phyloP scores from a whole-genome alignment of 805 yeast genomes.

The Grigorovia jiainica region DNA sequence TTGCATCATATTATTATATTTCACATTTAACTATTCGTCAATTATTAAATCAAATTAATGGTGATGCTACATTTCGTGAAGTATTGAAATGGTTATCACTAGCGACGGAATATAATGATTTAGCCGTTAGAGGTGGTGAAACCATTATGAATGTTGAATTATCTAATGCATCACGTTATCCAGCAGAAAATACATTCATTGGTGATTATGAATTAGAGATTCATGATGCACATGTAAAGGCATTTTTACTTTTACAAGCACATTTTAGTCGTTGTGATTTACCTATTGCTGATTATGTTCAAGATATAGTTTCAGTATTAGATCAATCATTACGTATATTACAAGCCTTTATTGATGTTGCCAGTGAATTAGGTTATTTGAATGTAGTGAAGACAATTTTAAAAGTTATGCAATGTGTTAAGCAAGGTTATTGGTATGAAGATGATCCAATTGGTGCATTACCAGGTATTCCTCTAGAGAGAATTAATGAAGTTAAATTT shows the following conservation, averaged over 20 bases:
- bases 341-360: constrained; percentile 86
- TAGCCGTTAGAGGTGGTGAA: constrained; percentile 89
- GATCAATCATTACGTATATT: constrained; percentile 91
- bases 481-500: constrained; percentile 16
- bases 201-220: constrained; percentile 49
- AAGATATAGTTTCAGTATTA: constrained; percentile 84
- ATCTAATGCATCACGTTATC: constrained; percentile 62
- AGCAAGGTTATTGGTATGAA: constrained; percentile 83
- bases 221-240: constrained; percentile 79
- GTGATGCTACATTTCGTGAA: constrained; percentile 32
- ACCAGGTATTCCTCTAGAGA: constrained; percentile 32
- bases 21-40: constrained; percentile 82
- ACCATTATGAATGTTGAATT: constrained; percentile 78
- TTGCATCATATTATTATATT: constrained; percentile 85
- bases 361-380: constrained; percentile 72
- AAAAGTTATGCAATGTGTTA: constrained; percentile 71
- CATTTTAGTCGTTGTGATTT: constrained; percentile 72
- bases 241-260: constrained; percentile 74
- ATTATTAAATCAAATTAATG: constrained; percentile 44
- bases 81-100: constrained; percentile 38
- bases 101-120: constrained; percentile 75
- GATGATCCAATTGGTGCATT: constrained; percentile 50
- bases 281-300: constrained; percentile 91
- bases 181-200: constrained; percentile 51
- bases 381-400: constrained; percentile 53